Base-by-base conservation (phyloP, 2,329 filamentous ascomycete genomes). In the Juglanconis juglandina region DNA sequence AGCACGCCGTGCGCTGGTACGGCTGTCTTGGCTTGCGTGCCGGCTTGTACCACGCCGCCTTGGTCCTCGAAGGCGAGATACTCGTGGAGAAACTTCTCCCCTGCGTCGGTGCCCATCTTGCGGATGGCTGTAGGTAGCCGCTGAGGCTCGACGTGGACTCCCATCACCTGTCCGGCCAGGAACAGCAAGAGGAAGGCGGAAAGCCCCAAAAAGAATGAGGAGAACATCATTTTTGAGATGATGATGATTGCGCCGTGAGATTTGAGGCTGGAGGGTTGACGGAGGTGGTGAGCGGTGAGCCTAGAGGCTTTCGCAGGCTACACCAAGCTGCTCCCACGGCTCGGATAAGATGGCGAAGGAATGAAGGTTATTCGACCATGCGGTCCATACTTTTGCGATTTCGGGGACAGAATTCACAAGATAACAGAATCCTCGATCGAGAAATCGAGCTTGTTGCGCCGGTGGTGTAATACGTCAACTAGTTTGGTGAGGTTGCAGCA, bases 11-110 rank as follows among this genome's bases (percentile, higher is more conserved):
- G 32, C 0, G 62, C 59, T 5, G 30, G n/a, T 4, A 35, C 24
- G 39, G 58, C 58, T 13, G 49, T 66, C 64, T 51, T 49, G 14
- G 57, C 58, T n/a, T 14, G 49, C 50, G 57, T 63, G 39, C 33
- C 59, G 37, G 53, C 50, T 33, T 54, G 42, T 30, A 50, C n/a
- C 8, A 68, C 63, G 4, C 65, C 62, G 32, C 72, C 71, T 42
- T 70, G 69, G 13, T 69, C 58, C 6, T 69, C 66, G 66, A 84
- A 85, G 64, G 77, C 79, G 65, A 80, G 87, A 71, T 91, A 88
- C 49, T 90, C 82, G 59, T 87, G 77, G 66, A 87, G 84, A 70
- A 94, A 88, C 79, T 91, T 95, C 70, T 91, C 88, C 62, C 84
- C 84, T 53, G 85, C 82, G 69, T 92, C 87, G 5, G 79, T 79